Evolutionary conservation across 345 rosid species (phyloP), one percentile per base, ranked within the genome.

Genomic region (Citrus maxima): DNA sequence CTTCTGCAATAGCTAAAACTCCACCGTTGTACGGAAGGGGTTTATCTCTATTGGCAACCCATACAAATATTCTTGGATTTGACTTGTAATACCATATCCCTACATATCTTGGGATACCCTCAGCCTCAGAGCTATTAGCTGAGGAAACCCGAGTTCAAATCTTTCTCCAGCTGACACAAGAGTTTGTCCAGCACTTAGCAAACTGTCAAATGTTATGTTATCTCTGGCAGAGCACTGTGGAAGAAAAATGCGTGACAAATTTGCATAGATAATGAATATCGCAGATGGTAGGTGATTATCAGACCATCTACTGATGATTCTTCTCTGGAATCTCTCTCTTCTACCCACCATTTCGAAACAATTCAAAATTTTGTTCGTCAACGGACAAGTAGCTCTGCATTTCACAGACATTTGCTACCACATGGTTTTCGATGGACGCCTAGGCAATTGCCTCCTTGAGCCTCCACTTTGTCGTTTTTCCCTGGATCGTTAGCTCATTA

Each of bases 101-200:
- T 6, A 88, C 37, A 16, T 82, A 86, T 18, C 83, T 71, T 58
- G 27, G 34, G 35, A 6, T 16, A 63, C 2, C 66, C 24, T 3
- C 40, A 30, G 79, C 66, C 24, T 1, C 40, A 58, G 79, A 27
- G 68, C 42, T 75, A 79, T 77, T 66, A 30, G 16, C 14, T 0
- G 80, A 83, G 69, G 75, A 18, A 66, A 87, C 10, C 88, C 89
- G 2, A 88, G 75, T 58, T 85, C 80, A 28, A 84, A 88, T 66
- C 6, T 79, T 55, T 81, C 34, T 25, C 66, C 74, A 0, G 76
- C 51, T 10, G 91, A 88, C 9, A 51, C 54, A 14, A 71, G 71
- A 46, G 75, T 78, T 54, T 67, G 70, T 72, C 63, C 70, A 34
- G 34, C 7, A 0, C 22, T 14, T 1, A 77, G 58, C 16, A 0